phyloP scores from a whole-genome alignment of 148 eudicot genomes.

The Suaeda aralocaspica region DNA sequence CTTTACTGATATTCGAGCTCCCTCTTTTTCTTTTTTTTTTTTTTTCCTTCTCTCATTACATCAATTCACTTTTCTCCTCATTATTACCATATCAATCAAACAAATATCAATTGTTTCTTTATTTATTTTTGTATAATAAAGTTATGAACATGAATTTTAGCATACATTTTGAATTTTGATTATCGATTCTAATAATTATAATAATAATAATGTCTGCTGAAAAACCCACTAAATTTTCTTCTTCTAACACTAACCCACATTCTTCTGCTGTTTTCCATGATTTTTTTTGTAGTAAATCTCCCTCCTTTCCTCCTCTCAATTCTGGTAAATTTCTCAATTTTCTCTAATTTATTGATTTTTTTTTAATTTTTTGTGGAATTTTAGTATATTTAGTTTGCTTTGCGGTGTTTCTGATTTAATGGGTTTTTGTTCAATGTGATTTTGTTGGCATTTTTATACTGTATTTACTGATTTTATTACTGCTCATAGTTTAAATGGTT shows the following conservation, averaged over 20 bases:
- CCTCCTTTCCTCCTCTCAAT: conserved; percentile 36
- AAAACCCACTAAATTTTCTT: not conserved
- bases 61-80: conserved; percentile 10
- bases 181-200: too few relatives aligned
- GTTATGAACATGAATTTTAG: too few relatives aligned
- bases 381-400: not conserved
- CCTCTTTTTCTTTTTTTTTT: conserved; percentile 25
- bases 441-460: too few relatives aligned
- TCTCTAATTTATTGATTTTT: not conserved
- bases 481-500: too few relatives aligned
- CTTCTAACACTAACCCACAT: not conserved
- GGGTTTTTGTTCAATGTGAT: not conserved
- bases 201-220: too few relatives aligned
- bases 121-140: too few relatives aligned
- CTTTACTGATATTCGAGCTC: conserved; percentile 39
- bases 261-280: conserved; percentile 48
- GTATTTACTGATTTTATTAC: too few relatives aligned
- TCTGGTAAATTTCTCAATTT: conserved; percentile 32
- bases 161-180: too few relatives aligned
- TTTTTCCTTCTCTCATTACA: not conserved
- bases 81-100: not conserved
- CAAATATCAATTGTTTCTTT: too few relatives aligned
- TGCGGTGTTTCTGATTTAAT: not conserved
- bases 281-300: conserved; percentile 31
- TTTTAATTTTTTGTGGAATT: conserved; percentile 6